These are phyloP conservation scores for Hysterium pulicare DNA, from an alignment of 2,329 filamentous ascomycete genomes.

Conservation along the genomic window DNA sequence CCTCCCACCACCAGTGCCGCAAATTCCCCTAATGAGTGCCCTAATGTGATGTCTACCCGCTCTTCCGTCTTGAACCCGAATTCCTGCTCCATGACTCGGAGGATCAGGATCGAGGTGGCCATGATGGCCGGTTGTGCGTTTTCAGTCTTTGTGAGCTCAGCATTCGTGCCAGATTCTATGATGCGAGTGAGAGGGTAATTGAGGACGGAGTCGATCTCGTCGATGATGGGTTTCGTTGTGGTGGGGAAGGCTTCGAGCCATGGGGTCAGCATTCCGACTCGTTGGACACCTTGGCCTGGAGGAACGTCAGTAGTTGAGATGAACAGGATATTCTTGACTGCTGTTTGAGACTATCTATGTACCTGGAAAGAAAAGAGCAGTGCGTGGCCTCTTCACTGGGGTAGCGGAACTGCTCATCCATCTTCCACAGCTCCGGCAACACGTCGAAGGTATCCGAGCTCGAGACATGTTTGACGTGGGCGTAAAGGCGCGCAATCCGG, in stretches of 20 bases:
- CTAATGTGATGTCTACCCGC: conserved; percentile 76
- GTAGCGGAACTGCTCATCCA: conserved; percentile 29
- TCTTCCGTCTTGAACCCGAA: conserved; percentile 72
- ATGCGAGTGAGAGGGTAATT: conserved; percentile 71
- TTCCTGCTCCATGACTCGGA: conserved; percentile 80
- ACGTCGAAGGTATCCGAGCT: background rate
- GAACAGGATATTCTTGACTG: background rate
- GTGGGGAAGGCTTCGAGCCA: conserved; percentile 84
- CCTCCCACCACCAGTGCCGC: conserved; percentile 83
- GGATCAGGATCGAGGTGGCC: conserved; percentile 86
- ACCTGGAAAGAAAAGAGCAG: conserved; percentile 40
- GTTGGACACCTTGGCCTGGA: conserved; percentile 81
- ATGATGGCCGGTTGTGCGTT: conserved; percentile 96
- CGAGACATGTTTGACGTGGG: background rate
- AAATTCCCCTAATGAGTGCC: conserved; percentile 91
- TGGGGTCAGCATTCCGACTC: conserved; percentile 79
- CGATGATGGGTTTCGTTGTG: conserved; percentile 71
- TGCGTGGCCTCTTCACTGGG: conserved; percentile 30
- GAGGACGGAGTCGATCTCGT: conserved; percentile 79
- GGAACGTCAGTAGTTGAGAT: background rate
- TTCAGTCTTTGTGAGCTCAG: conserved; percentile 72
- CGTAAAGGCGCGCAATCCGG: background rate
- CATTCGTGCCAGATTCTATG: conserved; percentile 77
- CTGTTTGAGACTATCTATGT: too few species aligned
- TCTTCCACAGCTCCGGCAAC: conserved; percentile 6